Conservation (phyloP, 2,329 filamentous ascomycete genomes). For the Cercospora sp. region DNA sequence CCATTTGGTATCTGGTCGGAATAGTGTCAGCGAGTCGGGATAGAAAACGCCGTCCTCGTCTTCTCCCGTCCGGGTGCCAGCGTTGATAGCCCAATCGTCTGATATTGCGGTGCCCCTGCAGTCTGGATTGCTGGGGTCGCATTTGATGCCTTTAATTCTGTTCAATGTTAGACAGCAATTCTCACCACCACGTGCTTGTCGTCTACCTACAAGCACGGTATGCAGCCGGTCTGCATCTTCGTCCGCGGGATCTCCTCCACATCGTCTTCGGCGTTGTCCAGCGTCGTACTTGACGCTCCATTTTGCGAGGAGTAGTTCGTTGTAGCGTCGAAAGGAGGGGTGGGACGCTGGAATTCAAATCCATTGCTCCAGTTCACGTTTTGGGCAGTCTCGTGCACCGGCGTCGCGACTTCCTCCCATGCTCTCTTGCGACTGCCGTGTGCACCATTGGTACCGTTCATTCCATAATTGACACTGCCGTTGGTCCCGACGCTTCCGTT, state of each 20-base stretch:
- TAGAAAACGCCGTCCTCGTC: slow-evolving; percentile 19
- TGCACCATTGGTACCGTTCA: slow-evolving; percentile 10
- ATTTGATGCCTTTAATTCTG: slow-evolving; percentile 34
- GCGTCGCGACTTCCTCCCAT: slow-evolving; percentile 24
- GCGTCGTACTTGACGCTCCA: slow-evolving; percentile 12
- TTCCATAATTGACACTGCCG: slow-evolving; percentile 8
- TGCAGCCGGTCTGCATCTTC: slow-evolving; percentile 38
- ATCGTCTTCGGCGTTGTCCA: slow-evolving; percentile 17
- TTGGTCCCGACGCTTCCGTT: not conserved
- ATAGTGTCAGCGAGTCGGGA: slow-evolving; percentile 22
- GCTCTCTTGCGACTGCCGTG: slow-evolving; percentile 21
- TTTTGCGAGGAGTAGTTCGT: slow-evolving; percentile 19
- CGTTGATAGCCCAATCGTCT: slow-evolving; percentile 36
- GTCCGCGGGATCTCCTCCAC: slow-evolving; percentile 25
- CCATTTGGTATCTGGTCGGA: slow-evolving; percentile 35
- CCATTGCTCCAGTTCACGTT: slow-evolving; percentile 15
- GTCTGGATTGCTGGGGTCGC: slow-evolving; percentile 32
- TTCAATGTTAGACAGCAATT: not conserved
- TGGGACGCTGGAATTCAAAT: slow-evolving; percentile 14
- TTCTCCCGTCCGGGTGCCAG: slow-evolving; percentile 17
- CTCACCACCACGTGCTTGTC: not conserved
- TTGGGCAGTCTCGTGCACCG: slow-evolving; percentile 10
- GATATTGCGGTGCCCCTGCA: slow-evolving; percentile 32
- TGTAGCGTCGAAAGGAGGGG: slow-evolving; percentile 8
- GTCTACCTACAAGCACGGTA: slow-evolving; percentile 37